These are phyloP conservation scores for Talaromyces islandicus DNA, from an alignment of 2,329 filamentous ascomycete species.

Conservation along the genomic window DNA sequence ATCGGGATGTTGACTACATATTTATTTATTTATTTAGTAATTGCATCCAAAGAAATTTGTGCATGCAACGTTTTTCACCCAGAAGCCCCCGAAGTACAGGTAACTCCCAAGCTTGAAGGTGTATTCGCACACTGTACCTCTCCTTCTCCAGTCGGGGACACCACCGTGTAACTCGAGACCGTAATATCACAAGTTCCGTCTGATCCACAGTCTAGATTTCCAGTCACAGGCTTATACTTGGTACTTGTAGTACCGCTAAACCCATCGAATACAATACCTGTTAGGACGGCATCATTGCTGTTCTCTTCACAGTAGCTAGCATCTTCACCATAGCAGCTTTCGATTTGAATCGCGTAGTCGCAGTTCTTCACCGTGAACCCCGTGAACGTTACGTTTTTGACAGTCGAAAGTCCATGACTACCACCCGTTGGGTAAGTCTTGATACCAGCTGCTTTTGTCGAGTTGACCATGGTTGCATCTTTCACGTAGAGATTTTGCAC, in stretches of 20 bases:
- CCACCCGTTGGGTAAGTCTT: constrained; percentile 40
- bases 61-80: constrained; percentile 14
- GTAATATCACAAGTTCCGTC: constrained; percentile 34
- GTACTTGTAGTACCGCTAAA: constrained; percentile 35
- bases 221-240: constrained; percentile 29
- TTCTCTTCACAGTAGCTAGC: constrained; percentile 29
- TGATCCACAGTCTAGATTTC: constrained; percentile 34
- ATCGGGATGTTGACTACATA: not conserved
- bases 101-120: constrained; percentile 23
- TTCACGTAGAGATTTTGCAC: constrained; percentile 41
- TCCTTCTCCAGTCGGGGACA: constrained; percentile 26
- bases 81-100: constrained; percentile 29
- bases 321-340: constrained; percentile 39
- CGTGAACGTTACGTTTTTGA: constrained; percentile 39
- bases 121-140: constrained; percentile 30
- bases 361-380: constrained; percentile 31
- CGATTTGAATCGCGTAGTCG: constrained; percentile 43
- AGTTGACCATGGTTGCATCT: constrained; percentile 36
- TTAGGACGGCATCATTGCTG: constrained; percentile 29
- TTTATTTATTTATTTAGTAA: not conserved
- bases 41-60: not conserved
- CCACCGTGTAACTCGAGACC: constrained; percentile 28
- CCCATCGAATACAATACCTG: constrained; percentile 30
- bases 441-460: constrained; percentile 42
- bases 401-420: constrained; percentile 30